Conservation (phyloP, 2,329 filamentous ascomycete genomes). For the Mycosphaerella sp. region DNA sequence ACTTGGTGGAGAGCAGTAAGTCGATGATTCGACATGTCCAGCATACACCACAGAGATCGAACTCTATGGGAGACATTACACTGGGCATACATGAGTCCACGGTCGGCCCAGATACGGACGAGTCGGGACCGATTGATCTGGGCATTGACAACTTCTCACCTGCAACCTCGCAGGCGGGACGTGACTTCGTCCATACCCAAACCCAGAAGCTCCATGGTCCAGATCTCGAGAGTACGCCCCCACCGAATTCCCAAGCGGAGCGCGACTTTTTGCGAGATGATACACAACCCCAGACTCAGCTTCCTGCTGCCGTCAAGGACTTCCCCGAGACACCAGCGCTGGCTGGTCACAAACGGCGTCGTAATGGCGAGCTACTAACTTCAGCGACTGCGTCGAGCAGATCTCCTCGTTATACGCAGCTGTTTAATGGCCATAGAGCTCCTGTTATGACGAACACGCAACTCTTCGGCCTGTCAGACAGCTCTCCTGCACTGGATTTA, state of each 20-base stretch:
- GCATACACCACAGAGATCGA: conserved; percentile 5
- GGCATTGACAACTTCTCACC: conserved; percentile 12
- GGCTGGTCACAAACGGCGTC: conserved; percentile 36
- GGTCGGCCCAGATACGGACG: conserved; percentile 10
- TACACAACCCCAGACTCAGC: conserved; percentile 24
- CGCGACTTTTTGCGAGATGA: conserved; percentile 14
- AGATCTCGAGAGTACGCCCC: conserved; percentile 5
- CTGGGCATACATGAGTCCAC: conserved; percentile 16
- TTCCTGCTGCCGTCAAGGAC: conserved; percentile 25
- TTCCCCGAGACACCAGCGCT: conserved; percentile 39
- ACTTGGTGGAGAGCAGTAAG: conserved; percentile 34
- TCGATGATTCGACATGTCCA: conserved; percentile 24
- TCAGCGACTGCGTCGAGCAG: conserved; percentile 37
- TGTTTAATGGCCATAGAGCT: conserved; percentile 31
- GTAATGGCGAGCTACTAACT: conserved; percentile 37
- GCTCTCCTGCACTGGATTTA: conserved; percentile 33
- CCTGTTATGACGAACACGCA: conserved; percentile 40
- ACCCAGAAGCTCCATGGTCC: not conserved
- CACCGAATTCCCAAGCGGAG: conserved; percentile 24
- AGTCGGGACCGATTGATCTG: not conserved
- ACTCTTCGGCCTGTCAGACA: conserved; percentile 43
- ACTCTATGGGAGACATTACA: conserved; percentile 10
- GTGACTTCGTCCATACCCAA: not conserved
- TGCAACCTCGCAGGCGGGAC: conserved; percentile 7
- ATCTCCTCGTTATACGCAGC: conserved; percentile 37